Evolutionary conservation across 2,329 filamentous ascomycete species (phyloP).

Genomic region (Orbilia quercus): DNA sequence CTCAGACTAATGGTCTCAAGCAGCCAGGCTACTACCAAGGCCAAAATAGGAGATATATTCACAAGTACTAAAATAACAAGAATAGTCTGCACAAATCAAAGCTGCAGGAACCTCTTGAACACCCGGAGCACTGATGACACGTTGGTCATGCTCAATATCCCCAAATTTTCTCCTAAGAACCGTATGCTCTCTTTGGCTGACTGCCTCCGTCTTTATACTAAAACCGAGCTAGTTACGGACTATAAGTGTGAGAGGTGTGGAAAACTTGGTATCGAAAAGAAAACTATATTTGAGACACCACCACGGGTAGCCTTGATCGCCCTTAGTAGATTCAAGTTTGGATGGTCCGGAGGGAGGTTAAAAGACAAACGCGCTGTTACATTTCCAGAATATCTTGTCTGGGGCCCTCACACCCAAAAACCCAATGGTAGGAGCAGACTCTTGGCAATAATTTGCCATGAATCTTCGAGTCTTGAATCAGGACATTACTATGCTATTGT

Average conservation of each 20-base stretch:
- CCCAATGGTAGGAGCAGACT: slow-evolving; percentile 19
- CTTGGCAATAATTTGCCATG: slow-evolving; percentile 36
- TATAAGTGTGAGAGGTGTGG: slow-evolving; percentile 40
- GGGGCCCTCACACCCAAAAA: slow-evolving; percentile 7
- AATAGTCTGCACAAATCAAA: slow-evolving; percentile 7
- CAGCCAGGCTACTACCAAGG: background rate
- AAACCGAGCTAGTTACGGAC: slow-evolving; percentile 24
- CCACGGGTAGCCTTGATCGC: slow-evolving; percentile 38
- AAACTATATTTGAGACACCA: slow-evolving; percentile 24
- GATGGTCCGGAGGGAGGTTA: slow-evolving; percentile 13
- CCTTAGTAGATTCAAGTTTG: slow-evolving; percentile 36
- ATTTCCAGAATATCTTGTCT: slow-evolving; percentile 31
- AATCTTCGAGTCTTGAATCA: slow-evolving; percentile 16
- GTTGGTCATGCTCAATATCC: slow-evolving; percentile 35
- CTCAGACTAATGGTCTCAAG: background rate
- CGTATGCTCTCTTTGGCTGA: slow-evolving; percentile 20
- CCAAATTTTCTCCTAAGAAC: slow-evolving; percentile 3
- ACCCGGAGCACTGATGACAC: slow-evolving; percentile 22
- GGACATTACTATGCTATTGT: slow-evolving; percentile 38
- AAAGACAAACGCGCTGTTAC: slow-evolving; percentile 40
- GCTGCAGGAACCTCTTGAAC: slow-evolving; percentile 8
- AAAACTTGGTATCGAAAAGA: slow-evolving; percentile 27
- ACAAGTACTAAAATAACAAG: slow-evolving; percentile 30
- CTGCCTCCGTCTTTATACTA: slow-evolving; percentile 28
- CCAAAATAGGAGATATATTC: slow-evolving; percentile 21